A percentile compares a stretch with the other conserved stretches of the same genome.
Evolutionary conservation across 2,329 filamentous ascomycete genomes (phyloP).

Genomic region (Coleophoma eucalyptorum): DNA sequence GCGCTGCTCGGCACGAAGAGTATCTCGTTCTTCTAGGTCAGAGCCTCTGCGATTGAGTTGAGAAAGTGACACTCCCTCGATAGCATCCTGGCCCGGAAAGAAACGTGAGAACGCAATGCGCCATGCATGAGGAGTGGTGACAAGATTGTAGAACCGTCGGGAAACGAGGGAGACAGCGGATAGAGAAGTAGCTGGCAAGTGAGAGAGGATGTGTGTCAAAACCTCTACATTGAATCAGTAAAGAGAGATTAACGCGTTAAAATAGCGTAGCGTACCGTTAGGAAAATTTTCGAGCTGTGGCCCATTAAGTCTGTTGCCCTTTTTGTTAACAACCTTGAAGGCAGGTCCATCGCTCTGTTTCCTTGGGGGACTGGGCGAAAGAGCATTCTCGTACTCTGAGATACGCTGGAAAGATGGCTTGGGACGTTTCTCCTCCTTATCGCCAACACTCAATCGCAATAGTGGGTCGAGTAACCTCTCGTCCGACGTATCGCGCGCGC

Average conservation of each 20-base stretch:
- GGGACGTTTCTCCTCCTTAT: constrained; percentile 22
- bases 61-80: constrained; percentile 30
- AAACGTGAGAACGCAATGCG: constrained; percentile 86
- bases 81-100: constrained; percentile 72
- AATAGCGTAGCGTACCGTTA: constrained; percentile 61
- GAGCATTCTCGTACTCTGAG: constrained; percentile 57
- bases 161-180: constrained; percentile 81
- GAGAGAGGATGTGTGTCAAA: constrained; percentile 84
- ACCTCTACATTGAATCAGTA: constrained; percentile 61
- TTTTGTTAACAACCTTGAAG: constrained; percentile 52
- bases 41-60: constrained; percentile 33
- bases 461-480: constrained; percentile 45
- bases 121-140: constrained; percentile 93
- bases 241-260: constrained; percentile 4
- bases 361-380: constrained; percentile 41
- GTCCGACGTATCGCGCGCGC: constrained; percentile 27
- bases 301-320: constrained; percentile 18
- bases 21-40: constrained; percentile 45
- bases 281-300: constrained; percentile 54
- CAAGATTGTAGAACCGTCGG: constrained; percentile 78
- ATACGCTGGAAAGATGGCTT: constrained; percentile 40
- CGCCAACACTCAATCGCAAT: constrained; percentile 45
- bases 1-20: constrained; percentile 67
- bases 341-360: constrained; percentile 37
- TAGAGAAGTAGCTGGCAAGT: constrained; percentile 82